Evolutionary conservation across 202 grass and related monocot species (phyloP).

Genomic region (Zoysia matrella): DNA sequence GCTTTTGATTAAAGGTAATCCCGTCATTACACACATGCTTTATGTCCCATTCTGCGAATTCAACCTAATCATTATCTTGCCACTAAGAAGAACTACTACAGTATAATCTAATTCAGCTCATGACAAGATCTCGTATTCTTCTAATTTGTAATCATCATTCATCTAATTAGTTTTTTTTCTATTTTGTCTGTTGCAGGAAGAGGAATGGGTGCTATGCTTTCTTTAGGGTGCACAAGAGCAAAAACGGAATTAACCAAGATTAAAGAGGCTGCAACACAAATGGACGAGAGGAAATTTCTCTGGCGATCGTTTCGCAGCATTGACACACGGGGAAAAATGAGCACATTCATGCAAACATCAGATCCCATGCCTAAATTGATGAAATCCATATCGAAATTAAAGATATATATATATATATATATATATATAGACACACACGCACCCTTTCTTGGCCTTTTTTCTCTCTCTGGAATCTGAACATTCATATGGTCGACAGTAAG

Average conservation of each 20-base stretch:
- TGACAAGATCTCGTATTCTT: not conserved
- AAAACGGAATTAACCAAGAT: constrained; percentile 32
- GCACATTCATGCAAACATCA: constrained; percentile 5
- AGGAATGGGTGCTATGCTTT: constrained; percentile 62
- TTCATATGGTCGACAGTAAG: constrained; percentile 8
- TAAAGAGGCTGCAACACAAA: not conserved
- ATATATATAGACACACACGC: no score
- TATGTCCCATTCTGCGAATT: constrained; percentile 7
- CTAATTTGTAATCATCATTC: not conserved
- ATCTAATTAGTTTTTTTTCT: constrained; percentile 1
- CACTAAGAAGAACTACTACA: constrained; percentile 33
- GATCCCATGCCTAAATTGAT: not conserved
- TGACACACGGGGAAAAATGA: not conserved
- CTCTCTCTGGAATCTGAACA: not conserved
- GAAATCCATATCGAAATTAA: not conserved
- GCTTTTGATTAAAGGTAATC: constrained; percentile 15
- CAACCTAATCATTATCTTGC: constrained; percentile 37
- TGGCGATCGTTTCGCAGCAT: constrained; percentile 11
- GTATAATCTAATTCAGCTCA: constrained; percentile 7
- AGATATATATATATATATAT: not conserved
- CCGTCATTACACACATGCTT: constrained; percentile 32
- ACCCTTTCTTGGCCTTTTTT: not conserved
- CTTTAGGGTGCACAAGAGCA: constrained; percentile 43
- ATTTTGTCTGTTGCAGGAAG: constrained; percentile 49
- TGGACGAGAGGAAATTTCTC: not conserved